phyloP scores from a whole-genome alignment of 345 rosid species.

The Gossypium longicalyx region DNA sequence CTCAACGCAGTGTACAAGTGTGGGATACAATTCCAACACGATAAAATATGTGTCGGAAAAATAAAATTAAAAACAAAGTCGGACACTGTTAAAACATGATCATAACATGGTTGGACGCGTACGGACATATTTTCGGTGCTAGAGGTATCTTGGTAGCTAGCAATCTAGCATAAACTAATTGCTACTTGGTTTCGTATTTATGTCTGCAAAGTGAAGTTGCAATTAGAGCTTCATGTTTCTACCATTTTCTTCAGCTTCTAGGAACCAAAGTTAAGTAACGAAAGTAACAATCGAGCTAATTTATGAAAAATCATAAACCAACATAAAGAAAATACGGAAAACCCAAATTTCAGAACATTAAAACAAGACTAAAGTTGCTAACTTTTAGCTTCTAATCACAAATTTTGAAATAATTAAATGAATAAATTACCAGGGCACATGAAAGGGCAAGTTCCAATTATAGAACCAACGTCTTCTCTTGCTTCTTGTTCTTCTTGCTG shows the following conservation, averaged over 20 bases:
- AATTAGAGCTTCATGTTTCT: not conserved
- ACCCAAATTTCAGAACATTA: not conserved
- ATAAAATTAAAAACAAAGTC: no score
- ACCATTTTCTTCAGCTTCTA: not conserved
- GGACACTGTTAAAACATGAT: no score
- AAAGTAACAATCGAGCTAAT: not conserved
- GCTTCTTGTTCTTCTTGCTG: not conserved
- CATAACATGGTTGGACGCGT: no score
- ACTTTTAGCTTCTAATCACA: not conserved
- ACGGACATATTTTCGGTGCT: no score
- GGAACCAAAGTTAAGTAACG: not conserved
- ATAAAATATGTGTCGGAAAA: no score
- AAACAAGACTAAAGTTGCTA: not conserved
- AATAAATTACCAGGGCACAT: slow-evolving; percentile 79
- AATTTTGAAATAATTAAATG: not conserved
- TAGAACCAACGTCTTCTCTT: slow-evolving; percentile 15
- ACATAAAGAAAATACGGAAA: not conserved
- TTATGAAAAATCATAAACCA: not conserved
- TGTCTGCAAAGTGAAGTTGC: not conserved
- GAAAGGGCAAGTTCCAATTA: slow-evolving; percentile 72
- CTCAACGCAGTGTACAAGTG: no score
- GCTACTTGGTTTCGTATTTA: not conserved
- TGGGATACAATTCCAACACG: no score
- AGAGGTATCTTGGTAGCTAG: not conserved
- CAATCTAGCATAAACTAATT: not conserved